Base-by-base conservation (phyloP, 768 basidiomycete species). In the Auriscalpium microsporum region DNA sequence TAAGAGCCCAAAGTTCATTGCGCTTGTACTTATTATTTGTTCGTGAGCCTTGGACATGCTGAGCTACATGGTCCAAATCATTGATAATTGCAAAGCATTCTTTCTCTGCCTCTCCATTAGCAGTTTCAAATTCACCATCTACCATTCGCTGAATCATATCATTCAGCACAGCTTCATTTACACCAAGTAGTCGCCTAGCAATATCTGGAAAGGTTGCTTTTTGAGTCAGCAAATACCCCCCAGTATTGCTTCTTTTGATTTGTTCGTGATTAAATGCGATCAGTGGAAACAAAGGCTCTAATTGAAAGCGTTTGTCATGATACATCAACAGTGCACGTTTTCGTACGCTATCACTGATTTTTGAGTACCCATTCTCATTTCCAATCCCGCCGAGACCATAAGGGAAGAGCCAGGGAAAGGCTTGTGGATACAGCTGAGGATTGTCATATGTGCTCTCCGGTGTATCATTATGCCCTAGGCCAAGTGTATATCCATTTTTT, bases 401-500 rank as follows among this genome's bases (percentile, higher is more conserved):
- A 0, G 73, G 74, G 58, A 71, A 76, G 1, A 75, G 55, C 71
- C 73, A 75, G 0, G 72, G 72, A 62, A 71, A 73, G 69, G 71
- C 71, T 13, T 65, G 60, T 2, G 74, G 71, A 59, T 71, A 74
- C 1, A 72, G 52, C 4, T 62, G 52, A 4, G 67, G 66, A 57
- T 75, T 73, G 16, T 70, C 52, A 38, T 66, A 74, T 14, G 71
- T 66, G 7, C 65, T 66, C 42, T 71, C 60, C 11, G 67, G 63
- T 3, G 57, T 46, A 7, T 42, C 34, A 8, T 56, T 52, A 51
- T 69, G 70, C 0, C 70, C 71, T 2, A 72, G 59, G 0, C 56
- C 68, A 1, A 76, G 58, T 1, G 67, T 52, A 17, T 60, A 64
- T 0, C 68, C 68, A 3, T 21, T 21, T 21, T 3, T 21, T 21